Evolutionary conservation across 2,329 filamentous ascomycete genomes (phyloP).

Genomic region (Fusarium verrucosum): DNA sequence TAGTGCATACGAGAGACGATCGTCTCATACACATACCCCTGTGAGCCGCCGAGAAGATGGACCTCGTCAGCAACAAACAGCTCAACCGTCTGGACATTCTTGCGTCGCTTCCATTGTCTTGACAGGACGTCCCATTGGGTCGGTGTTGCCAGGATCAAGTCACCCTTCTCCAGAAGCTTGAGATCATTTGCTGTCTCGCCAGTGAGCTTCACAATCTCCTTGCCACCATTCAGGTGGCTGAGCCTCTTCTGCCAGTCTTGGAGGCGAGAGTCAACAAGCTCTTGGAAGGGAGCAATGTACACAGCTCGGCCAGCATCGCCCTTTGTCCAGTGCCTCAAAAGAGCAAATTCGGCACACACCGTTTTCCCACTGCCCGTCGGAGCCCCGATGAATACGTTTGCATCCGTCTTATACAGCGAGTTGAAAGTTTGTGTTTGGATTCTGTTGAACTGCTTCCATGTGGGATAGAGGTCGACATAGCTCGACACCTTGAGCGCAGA

Average conservation of each 20-base stretch:
- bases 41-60: constrained; percentile 87
- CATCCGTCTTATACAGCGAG: constrained; percentile 86
- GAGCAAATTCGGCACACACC: constrained; percentile 92
- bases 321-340: constrained; percentile 84
- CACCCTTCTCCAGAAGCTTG: constrained; percentile 85
- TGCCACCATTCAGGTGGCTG: constrained; percentile 77
- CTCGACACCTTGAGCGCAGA: constrained; percentile 88
- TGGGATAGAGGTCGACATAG: constrained; percentile 81
- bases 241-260: constrained; percentile 89
- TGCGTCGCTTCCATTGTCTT: constrained; percentile 93
- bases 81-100: constrained; percentile 90
- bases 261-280: constrained; percentile 82
- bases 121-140: constrained; percentile 96
- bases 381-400: constrained; percentile 94
- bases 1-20: constrained; percentile 98
- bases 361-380: constrained; percentile 96
- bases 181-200: constrained; percentile 93
- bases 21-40: constrained; percentile 92
- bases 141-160: constrained; percentile 91
- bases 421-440: constrained; percentile 98
- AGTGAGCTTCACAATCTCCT: constrained; percentile 90
- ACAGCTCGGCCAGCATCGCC: constrained; percentile 74
- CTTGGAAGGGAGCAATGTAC: constrained; percentile 94
- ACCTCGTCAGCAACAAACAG: constrained; percentile 96
- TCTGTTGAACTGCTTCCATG: constrained; percentile 92